Evolutionary conservation across 179 eudicot genomes (phyloP).

Genomic region (Patellifolia procumbens): DNA sequence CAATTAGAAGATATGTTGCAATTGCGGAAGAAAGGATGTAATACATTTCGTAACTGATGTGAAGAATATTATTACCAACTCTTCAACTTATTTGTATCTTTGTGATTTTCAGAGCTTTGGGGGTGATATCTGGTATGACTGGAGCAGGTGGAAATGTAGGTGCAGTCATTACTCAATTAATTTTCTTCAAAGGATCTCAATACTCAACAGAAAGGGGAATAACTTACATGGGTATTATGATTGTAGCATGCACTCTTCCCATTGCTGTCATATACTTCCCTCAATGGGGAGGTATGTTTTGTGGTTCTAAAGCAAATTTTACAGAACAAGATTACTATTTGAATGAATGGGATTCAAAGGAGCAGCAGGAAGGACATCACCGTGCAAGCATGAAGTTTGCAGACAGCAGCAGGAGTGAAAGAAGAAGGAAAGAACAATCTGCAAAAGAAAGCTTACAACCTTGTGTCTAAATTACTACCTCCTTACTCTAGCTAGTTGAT

Average conservation of each 20-base stretch:
- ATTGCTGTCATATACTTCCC: conserved; percentile 56
- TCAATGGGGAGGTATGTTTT: conserved; percentile 88
- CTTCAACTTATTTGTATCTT: not conserved
- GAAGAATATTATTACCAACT: too few species aligned
- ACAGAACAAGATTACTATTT: conserved; percentile 72
- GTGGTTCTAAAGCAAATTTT: conserved; percentile 40
- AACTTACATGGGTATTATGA: conserved; percentile 72
- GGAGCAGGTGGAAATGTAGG: conserved; percentile 82
- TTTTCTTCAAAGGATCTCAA: conserved; percentile 72
- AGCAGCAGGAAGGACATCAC: conserved; percentile 51
- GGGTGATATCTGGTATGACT: conserved; percentile 77
- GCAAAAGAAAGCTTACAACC: not conserved
- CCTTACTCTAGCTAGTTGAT: not conserved
- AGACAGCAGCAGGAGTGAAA: conserved; percentile 51
- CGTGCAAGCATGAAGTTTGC: conserved; percentile 57
- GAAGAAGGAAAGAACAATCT: conserved; percentile 34
- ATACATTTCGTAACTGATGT: too few species aligned
- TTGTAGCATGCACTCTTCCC: conserved; percentile 54
- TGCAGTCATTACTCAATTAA: conserved; percentile 65
- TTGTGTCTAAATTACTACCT: not conserved
- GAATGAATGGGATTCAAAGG: conserved; percentile 53
- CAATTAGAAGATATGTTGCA: too few species aligned
- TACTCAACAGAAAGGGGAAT: conserved; percentile 66
- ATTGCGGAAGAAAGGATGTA: too few species aligned
- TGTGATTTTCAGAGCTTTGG: conserved; percentile 54